Evolutionary conservation across 2,329 filamentous ascomycete species (phyloP), one percentile per base, ranked within the genome.

Genomic region (Ophiostoma sp.): DNA sequence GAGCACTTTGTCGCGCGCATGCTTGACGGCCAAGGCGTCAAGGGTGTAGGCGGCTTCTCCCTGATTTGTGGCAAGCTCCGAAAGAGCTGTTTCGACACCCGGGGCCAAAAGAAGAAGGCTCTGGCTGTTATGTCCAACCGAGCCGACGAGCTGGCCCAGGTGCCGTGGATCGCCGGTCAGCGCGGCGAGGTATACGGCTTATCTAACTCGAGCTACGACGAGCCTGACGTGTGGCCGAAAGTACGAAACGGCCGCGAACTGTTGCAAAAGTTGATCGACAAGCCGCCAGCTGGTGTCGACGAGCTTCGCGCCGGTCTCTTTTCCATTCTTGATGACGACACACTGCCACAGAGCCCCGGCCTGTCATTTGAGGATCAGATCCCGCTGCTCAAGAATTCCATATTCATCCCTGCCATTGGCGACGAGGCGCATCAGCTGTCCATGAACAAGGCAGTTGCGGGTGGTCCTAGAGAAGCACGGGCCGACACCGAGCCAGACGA

Each of bases 41-140:
- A 84, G 73, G 86, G 85, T 65, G 85, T 89, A 16, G 87, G 87
- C 6, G 87, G 87, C 0, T 89, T 89, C 74, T 88, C 85, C 38
- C 82, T 90, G 74, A 80, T 89, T n/a, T 88, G 86, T 71, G 86
- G 85, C 8, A 87, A 86, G 73, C 78, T 90, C 72, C 76, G 78
- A 65, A 77, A 76, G 64, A 69, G 65, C 36, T 77, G 75, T 45
- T 70, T 67, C 36, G 5, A 9, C 38, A 69, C 69, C 63, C 67
- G 70, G 14, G 42, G 65, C 38, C 69, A 70, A 40, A 64, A 70
- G 5, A 60, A 69, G 49, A 27, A 36, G 79, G 83, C 82, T 0
- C 77, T 89, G 11, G 86, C 85, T 7, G 84, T 89, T 66, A 80
- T 89, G 65, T 88, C 85, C 64, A 89, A 89, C 74, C 82, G 87